Evolutionary conservation across 257 asterid genomes (phyloP).

Genomic region (Echites panduratus): DNA sequence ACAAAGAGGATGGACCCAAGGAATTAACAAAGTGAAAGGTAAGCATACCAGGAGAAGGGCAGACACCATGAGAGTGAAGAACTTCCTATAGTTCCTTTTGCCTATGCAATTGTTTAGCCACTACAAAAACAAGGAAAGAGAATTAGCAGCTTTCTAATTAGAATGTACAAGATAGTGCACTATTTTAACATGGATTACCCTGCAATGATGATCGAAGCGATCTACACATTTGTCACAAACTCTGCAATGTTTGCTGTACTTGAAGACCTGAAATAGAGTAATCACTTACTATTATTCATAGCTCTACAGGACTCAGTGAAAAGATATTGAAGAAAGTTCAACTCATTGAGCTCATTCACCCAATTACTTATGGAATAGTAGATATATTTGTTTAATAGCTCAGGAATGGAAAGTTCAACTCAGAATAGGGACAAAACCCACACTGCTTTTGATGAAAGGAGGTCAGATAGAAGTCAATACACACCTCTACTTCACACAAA

Average conservation of each 20-base stretch:
- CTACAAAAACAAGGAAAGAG: constrained; percentile 38
- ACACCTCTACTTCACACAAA: constrained; percentile 97
- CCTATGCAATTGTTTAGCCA: constrained; percentile 99
- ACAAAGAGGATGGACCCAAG: background rate
- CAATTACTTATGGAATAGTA: constrained; percentile 1
- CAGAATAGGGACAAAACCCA: background rate
- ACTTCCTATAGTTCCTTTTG: constrained; percentile 83
- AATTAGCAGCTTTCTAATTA: constrained; percentile 11
- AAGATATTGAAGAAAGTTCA: background rate
- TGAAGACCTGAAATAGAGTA: constrained; percentile 63
- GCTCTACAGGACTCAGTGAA: background rate
- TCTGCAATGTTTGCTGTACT: constrained; percentile 97
- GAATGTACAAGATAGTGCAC: background rate
- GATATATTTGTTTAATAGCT: background rate
- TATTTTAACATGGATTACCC: constrained; percentile 43
- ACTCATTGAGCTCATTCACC: background rate
- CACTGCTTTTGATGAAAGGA: background rate
- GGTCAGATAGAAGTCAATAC: constrained; percentile 12
- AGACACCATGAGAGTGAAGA: constrained; percentile 88
- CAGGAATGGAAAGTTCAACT: background rate
- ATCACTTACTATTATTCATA: background rate
- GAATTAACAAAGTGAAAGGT: constrained; percentile 3
- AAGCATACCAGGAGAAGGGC: constrained; percentile 87
- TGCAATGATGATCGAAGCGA: constrained; percentile 95
- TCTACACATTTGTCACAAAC: constrained; percentile 97